Evolutionary conservation across 345 rosid species (phyloP), one percentile per base, ranked within the genome.

Genomic region (Geranium rotundifolium): DNA sequence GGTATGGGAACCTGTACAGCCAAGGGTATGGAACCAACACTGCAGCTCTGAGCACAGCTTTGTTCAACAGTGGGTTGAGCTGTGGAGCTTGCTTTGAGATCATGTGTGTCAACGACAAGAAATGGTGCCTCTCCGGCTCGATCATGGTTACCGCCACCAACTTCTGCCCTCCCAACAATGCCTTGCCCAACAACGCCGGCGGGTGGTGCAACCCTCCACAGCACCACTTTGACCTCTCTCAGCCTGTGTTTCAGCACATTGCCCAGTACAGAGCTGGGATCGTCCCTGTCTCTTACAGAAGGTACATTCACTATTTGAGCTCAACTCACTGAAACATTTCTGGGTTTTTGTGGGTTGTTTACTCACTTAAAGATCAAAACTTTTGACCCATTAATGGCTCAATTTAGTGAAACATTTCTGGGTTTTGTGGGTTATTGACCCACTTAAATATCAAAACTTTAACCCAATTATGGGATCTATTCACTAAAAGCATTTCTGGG

Each of bases 171-270:
- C 95, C 95, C 0, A 87, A 87, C 84, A 82, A 74, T 62, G 95
- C 85, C 29, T 82, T 87, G 27, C 90, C 95, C 0, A 87, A 87
- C 74, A 77, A 84, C 73, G 80, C 78, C 2, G 95, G 95, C 2
- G 95, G 95, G 29, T 87, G 95, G 95, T 87, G 95, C 80, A 87
- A 87, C 76, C 95, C 95, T 69, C 95, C 95, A 16, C 86, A 65
- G 56, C 84, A 84, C 2, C 95, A 87, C 67, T 87, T 87, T 59
- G 95, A 87, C 66, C 90, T 87, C 61, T 81, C 95, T 56, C 95
- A 87, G 68, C 90, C 90, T 27, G 88, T 87, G 5, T 87, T 84
- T 81, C 90, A 87, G 75, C 90, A 77, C 62, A 84, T 87, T 72
- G 95, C 95, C 57, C 90, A 87, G 54, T 87, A 87, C 79, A 84